phyloP scores from a whole-genome alignment of 2,329 filamentous ascomycete species.

The Neobulgaria alba region DNA sequence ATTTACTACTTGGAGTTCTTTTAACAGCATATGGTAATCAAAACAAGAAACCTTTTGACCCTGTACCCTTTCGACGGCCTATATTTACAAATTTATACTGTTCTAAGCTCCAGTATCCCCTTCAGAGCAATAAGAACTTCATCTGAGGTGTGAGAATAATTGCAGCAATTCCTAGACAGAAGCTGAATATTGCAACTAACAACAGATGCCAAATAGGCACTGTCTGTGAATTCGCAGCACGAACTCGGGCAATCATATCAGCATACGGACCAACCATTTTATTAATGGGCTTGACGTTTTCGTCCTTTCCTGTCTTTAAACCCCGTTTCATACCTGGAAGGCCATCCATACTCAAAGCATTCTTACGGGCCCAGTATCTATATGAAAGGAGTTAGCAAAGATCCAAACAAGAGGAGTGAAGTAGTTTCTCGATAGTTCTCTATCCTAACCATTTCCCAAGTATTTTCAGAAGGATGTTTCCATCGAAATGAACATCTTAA shows the following conservation, averaged over 20 bases:
- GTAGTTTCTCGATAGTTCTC: too few species aligned
- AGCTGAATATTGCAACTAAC: neutral
- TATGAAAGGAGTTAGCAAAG: neutral
- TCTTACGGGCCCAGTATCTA: constrained; percentile 20
- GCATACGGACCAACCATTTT: constrained; percentile 19
- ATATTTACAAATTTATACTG: too few species aligned
- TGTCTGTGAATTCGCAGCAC: neutral
- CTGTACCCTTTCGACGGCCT: too few species aligned
- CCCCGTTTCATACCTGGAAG: constrained; percentile 13
- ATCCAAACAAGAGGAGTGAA: neutral
- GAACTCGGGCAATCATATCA: neutral
- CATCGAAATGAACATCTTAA: too few species aligned
- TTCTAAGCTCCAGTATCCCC: too few species aligned
- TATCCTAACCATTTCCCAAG: too few species aligned
- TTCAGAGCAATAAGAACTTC: too few species aligned
- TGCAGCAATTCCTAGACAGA: neutral
- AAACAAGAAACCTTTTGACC: too few species aligned
- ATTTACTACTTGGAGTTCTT: too few species aligned
- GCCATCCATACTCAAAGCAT: constrained; percentile 15
- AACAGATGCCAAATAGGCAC: neutral
- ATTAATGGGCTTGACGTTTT: constrained; percentile 17
- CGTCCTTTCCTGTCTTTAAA: constrained; percentile 10
- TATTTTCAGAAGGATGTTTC: too few species aligned
- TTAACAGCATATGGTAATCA: too few species aligned
- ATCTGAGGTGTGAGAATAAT: too few species aligned